Evolutionary conservation across 768 basidiomycete species (phyloP), one percentile per base, ranked within the genome.

Genomic region (Mycena rosella): DNA sequence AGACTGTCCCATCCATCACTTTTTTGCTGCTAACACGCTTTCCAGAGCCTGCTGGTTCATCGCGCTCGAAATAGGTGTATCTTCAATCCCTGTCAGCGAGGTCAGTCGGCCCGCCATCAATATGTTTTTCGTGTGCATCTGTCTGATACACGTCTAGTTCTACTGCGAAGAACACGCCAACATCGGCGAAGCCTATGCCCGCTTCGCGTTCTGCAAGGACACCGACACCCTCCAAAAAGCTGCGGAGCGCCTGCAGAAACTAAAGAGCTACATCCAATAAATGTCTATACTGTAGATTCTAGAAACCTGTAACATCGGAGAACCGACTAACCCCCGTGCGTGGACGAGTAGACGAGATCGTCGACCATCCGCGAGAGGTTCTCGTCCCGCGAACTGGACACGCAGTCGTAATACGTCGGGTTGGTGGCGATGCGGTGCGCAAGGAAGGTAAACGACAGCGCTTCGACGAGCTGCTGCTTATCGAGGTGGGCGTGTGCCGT

Each of bases 151-250:
- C 24, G n/a, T 48, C 38, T 65, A 96, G 94, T 98, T 98, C 80
- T 98, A 97, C 80, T 96, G 95, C 75, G 86, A 90, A 71, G 93
- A 95, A 63, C 96, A 98, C 75, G 86, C 89, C 29, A 79, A 80
- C 63, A 94, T 98, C 60, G 96, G 96, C 29, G 96, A 97, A 78
- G 90, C 84, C 52, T 97, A 91, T 75, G 90, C 87, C 24, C 88
- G 95, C 62, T 98, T 99, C 77, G 92, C 96, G 1, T 96, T 98
- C 84, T 98, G 98, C 85, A 99, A 99, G 77, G 97, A 99, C 74
- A 69, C 89, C 22, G 94, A 94, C 45, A 97, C 95, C 0, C 85
- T 99, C 18, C 86, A 82, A 66, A 83, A 81, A 24, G 98, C 98
- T n/a, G 91, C 89, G 26, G 91, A 93, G 74, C 88, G 95, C n/a